phyloP scores from a whole-genome alignment of 305 asterid species.

The Solanum chacoense region DNA sequence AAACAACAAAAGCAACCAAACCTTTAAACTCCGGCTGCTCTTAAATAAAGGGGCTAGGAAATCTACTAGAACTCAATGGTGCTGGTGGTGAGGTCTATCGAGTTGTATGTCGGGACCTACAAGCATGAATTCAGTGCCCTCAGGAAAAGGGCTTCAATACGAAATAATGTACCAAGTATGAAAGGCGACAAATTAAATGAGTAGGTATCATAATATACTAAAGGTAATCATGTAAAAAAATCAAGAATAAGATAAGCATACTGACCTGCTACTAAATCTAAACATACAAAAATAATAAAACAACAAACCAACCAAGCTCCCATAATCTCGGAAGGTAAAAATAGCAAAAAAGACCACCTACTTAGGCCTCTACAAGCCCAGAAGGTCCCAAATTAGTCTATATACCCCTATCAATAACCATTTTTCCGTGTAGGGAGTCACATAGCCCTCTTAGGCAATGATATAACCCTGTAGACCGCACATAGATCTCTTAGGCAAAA shows the following conservation, averaged over 20 bases:
- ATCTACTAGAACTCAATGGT: background rate
- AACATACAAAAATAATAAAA: no score
- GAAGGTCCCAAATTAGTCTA: background rate
- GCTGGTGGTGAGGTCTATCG: background rate
- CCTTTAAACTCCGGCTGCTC: background rate
- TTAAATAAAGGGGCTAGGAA: background rate
- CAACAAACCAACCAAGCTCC: background rate
- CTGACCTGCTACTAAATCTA: background rate
- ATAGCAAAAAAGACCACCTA: background rate
- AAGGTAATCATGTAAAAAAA: no score
- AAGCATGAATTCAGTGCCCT: background rate
- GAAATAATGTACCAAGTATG: background rate
- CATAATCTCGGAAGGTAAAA: background rate
- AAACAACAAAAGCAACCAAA: no score
- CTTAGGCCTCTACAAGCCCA: background rate
- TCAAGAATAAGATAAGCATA: background rate
- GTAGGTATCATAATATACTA: background rate
- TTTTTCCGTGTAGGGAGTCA: background rate
- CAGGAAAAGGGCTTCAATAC: background rate
- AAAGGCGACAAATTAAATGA: background rate
- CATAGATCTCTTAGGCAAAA: background rate
- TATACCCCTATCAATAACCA: background rate
- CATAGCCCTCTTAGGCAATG: background rate
- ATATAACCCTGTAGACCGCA: no score
- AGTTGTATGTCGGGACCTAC: background rate